phyloP scores from a whole-genome alignment of 805 yeast species.

The Brettanomyces naardenensis region DNA sequence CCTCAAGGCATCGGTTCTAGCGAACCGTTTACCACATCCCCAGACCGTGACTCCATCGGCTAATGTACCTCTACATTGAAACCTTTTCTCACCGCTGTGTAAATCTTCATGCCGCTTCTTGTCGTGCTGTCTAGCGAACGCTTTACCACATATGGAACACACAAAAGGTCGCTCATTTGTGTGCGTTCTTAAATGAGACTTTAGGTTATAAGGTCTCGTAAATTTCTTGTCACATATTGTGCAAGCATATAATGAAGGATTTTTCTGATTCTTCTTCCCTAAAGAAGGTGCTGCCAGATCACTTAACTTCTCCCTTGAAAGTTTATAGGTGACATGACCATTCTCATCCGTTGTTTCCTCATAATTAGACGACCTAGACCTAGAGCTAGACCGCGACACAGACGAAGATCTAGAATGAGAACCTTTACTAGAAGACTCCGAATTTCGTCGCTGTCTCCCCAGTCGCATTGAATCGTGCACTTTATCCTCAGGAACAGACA shows the following conservation, averaged over 20 bases:
- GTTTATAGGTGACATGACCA: constrained; percentile 6
- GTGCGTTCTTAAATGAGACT: constrained; percentile 87
- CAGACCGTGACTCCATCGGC: constrained; percentile 47
- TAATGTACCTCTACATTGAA: constrained; percentile 55
- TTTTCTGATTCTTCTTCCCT: constrained; percentile 54
- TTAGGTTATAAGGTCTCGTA: constrained; percentile 87
- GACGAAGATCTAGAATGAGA: constrained; percentile 8
- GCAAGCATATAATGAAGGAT: constrained; percentile 72
- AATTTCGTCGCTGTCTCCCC: constrained; percentile 31
- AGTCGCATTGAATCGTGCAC: constrained; percentile 25
- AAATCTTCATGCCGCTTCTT: constrained; percentile 67
- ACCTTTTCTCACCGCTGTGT: constrained; percentile 70
- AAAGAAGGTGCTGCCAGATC: constrained; percentile 52
- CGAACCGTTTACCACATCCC: constrained; percentile 81
- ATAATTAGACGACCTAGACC: constrained; percentile 19
- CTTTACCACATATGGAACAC: constrained; percentile 69
- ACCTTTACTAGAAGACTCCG: constrained; percentile 10
- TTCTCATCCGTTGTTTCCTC: constrained; percentile 4
- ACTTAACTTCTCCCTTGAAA: constrained; percentile 48
- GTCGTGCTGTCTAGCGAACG: constrained; percentile 77
- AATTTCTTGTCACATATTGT: constrained; percentile 78
- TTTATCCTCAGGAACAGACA: constrained; percentile 24
- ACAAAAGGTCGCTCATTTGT: constrained; percentile 75
- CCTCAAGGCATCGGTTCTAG: constrained; percentile 71
- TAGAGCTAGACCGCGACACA: constrained; percentile 18